Evolutionary conservation across 2,329 filamentous ascomycete species (phyloP).

Genomic region (Dactylellina haptotyla): DNA sequence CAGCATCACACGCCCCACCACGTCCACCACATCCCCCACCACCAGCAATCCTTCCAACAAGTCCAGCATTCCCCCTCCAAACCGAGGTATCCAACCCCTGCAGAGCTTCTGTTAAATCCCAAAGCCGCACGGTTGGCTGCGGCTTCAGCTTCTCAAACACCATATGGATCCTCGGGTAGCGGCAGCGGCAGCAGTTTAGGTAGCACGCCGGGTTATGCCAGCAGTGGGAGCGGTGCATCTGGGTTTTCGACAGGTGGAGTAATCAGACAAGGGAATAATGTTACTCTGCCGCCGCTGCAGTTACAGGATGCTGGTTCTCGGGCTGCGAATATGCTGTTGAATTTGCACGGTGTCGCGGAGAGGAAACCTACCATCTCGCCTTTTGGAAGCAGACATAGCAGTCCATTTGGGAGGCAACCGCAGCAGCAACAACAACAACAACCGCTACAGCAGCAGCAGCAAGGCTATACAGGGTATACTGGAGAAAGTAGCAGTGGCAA

Average conservation of each 20-base stretch:
- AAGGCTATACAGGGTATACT: slow-evolving; percentile 8
- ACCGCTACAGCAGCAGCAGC: slow-evolving; percentile 20
- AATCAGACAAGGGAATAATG: slow-evolving; percentile 14
- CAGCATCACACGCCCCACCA: slow-evolving; percentile 18
- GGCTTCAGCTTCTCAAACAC: slow-evolving; percentile 8
- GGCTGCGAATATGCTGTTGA: slow-evolving; percentile 47
- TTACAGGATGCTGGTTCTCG: slow-evolving; percentile 29
- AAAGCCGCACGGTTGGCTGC: slow-evolving; percentile 24
- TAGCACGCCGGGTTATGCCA: background rate
- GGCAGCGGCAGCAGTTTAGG: slow-evolving; percentile 2
- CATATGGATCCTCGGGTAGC: slow-evolving; percentile 1
- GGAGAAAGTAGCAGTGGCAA: slow-evolving; percentile 6
- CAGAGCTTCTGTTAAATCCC: slow-evolving; percentile 42
- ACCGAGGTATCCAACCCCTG: slow-evolving; percentile 41
- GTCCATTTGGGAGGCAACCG: slow-evolving; percentile 25
- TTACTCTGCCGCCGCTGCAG: slow-evolving; percentile 31
- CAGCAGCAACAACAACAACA: slow-evolving; percentile 27
- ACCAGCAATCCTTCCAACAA: slow-evolving; percentile 9
- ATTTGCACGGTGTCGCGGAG: slow-evolving; percentile 40
- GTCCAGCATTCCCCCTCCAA: slow-evolving; percentile 29
- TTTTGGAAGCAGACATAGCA: slow-evolving; percentile 38
- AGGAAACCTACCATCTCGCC: slow-evolving; percentile 26
- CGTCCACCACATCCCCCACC: slow-evolving; percentile 3
- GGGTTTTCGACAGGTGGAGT: slow-evolving; percentile 28
- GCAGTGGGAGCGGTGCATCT: background rate